Evolutionary conservation across 108 stramenopile genomes (phyloP).

Genomic region (Schizochytrium sp.): DNA sequence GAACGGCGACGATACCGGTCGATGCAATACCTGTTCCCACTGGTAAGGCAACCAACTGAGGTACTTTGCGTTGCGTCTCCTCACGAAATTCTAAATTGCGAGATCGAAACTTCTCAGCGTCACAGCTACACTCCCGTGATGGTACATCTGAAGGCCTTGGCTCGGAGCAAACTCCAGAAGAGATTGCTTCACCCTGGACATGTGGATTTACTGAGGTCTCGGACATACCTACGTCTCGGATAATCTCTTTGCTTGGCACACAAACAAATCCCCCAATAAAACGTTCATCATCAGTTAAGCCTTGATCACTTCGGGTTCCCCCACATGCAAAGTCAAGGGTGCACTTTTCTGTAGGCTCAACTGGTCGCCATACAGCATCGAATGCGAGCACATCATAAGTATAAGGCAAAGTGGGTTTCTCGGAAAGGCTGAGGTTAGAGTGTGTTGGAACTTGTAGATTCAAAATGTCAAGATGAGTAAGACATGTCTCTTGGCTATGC

Average conservation of each 20-base stretch:
- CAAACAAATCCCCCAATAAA: neutral
- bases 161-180: neutral
- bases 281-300: neutral
- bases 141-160: neutral
- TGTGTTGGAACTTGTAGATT: neutral
- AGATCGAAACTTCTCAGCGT: neutral
- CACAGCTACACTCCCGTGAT: neutral
- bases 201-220: too few relatives aligned
- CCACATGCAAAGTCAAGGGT: neutral
- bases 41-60: neutral
- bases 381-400: constrained; percentile 2
- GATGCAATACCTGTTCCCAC: neutral
- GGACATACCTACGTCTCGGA: neutral
- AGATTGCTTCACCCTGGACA: too few relatives aligned
- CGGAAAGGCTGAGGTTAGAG: neutral
- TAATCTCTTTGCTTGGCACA: neutral
- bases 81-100: neutral
- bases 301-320: neutral
- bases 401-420: neutral
- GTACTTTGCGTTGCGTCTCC: neutral
- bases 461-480: neutral
- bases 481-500: neutral
- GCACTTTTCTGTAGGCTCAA: constrained; percentile 9
- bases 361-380: neutral
- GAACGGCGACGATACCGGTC: neutral